Base-by-base conservation (phyloP, 129 eudicot genomes). In the Chrysanthemum lavandulifolium region DNA sequence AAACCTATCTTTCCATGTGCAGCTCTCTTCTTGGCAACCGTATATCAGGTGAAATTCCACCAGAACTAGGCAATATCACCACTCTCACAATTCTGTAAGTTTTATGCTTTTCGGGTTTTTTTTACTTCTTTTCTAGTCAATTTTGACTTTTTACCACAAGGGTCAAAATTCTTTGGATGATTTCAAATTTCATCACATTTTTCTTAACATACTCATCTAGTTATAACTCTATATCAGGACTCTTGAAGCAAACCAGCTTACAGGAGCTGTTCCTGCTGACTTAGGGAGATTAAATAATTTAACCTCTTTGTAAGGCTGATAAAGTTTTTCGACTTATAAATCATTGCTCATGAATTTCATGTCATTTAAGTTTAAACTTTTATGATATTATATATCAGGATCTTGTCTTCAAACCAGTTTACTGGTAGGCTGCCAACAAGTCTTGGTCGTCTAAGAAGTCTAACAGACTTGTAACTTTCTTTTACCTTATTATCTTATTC, bases 21-120 rank as follows among this genome's bases (percentile, higher is more conserved):
- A 91, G 97, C 69, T 82, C 92, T 64, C 77, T 91, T 60, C 87
- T 86, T 69, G 97, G 70, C 14, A 91, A 91, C 57, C 84, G 88
- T 25, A 77, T 88, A 76, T 69, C 90, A 0, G 95, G 97, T n/a
- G 78, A 67, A 83, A 86, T 91, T 60, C 97, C 97, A 48, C 78
- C 70, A 62, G 82, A 71, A 61, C 65, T 91, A 73, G 88, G 84
- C 72, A 91, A 86, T 56, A 75, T 88, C 33, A 85, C 83, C 62
- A 88, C 83, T 65, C 91, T 91, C 60, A 83, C 86, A 61, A 85
- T 69, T 64, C 67, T 91, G 97, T 91, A 88, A 15, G 95, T 78
- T 71, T 45, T 67, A 33, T 76, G 47, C 40, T 61, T 27, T 11
- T 33, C 1, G 7, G 5, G 2, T 13, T 27, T 3, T 10, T 59